Conservation (phyloP, 176 grass and related monocot species). For the maize (Zea mays) region Zm-B73-REFERENCE-NAM-5.0 NC_050100.1:8194001-8194500, state of each 20-base stretch:
- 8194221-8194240: background rate
- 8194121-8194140: background rate
- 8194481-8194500: too few relatives aligned
- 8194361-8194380: background rate
- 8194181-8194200: background rate
- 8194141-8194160: background rate
- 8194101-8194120: slow-evolving; percentile 22
- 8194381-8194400: background rate
- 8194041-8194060: background rate
- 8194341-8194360: background rate
- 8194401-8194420: background rate
- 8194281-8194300: too few relatives aligned
- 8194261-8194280: background rate
- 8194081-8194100: background rate
- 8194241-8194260: background rate
- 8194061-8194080: background rate
- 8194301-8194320: background rate
- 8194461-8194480: too few relatives aligned
- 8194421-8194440: background rate
- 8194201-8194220: background rate
- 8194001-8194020: background rate
- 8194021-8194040: background rate
- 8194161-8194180: too few relatives aligned
- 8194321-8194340: background rate
- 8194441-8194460: too few relatives aligned